These are phyloP conservation scores for Podila epigama DNA, from an alignment of 192 early-diverging fungal genomes.

Conservation along the genomic window DNA sequence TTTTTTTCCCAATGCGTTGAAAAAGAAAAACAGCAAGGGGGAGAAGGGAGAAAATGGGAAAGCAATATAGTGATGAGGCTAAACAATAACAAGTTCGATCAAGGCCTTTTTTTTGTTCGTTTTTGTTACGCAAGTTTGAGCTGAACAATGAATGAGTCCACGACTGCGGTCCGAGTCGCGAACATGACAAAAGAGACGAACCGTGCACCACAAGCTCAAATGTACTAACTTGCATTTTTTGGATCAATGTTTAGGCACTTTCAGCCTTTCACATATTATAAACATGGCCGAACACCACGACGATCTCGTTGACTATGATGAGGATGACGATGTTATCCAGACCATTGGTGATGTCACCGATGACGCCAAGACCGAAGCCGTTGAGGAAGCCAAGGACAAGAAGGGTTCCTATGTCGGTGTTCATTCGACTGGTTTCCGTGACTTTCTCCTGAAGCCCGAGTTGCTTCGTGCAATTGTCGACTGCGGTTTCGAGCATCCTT, in stretches of 20 bases:
- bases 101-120: neutral
- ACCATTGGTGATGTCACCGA: slow-evolving; percentile 60
- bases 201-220: no score
- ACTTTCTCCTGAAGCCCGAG: slow-evolving; percentile 97
- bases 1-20: no score
- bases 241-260: neutral
- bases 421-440: slow-evolving; percentile 97
- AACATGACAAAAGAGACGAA: no score
- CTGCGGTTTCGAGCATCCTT: slow-evolving; percentile 99
- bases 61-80: neutral
- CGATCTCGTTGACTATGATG: slow-evolving; percentile 97
- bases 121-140: neutral
- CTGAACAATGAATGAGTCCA: no score
- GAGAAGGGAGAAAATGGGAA: neutral
- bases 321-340: slow-evolving; percentile 84
- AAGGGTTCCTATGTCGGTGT: slow-evolving; percentile 98
- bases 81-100: neutral
- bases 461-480: slow-evolving; percentile 93
- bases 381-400: slow-evolving; percentile 81
- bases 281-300: slow-evolving; percentile 74
- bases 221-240: no score
- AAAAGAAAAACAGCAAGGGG: no score
- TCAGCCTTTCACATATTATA: neutral
- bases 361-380: slow-evolving; percentile 48
- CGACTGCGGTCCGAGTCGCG: no score